phyloP scores from a whole-genome alignment of 768 basidiomycete species.

The Pleurotus eryngii region DNA sequence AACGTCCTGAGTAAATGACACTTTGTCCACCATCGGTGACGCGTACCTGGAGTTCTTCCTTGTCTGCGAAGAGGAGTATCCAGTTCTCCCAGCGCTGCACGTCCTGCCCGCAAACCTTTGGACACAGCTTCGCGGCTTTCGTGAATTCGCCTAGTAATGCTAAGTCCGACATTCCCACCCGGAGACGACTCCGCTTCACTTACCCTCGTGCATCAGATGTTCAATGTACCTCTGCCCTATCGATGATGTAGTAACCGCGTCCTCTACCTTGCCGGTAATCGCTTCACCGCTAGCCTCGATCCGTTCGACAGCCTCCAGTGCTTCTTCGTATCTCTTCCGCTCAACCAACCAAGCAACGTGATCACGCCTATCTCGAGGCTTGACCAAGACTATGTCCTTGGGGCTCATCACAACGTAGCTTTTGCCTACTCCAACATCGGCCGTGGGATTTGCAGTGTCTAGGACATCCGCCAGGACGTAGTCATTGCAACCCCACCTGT shows the following conservation, averaged over 20 bases:
- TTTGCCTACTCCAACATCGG: constrained; percentile 32
- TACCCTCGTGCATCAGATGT: constrained; percentile 80
- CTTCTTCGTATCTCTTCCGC: constrained; percentile 82
- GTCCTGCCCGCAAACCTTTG: constrained; percentile 82
- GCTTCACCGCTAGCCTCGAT: constrained; percentile 41
- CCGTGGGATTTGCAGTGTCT: constrained; percentile 25
- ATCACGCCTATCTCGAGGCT: constrained; percentile 82
- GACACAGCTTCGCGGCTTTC: constrained; percentile 79
- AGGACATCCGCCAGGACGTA: constrained; percentile 66
- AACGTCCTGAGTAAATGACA: not conserved
- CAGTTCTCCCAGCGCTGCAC: constrained; percentile 90
- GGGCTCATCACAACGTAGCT: constrained; percentile 87
- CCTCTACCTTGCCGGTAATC: constrained; percentile 20
- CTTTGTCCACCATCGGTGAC: not conserved
- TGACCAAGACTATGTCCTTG: constrained; percentile 82
- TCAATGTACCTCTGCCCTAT: constrained; percentile 88
- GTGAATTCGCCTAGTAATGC: constrained; percentile 44
- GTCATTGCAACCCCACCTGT: constrained; percentile 89
- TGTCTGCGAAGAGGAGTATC: constrained; percentile 88
- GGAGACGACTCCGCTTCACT: constrained; percentile 12
- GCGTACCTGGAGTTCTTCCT: constrained; percentile 71
- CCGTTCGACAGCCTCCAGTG: constrained; percentile 74
- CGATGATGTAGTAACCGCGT: constrained; percentile 50
- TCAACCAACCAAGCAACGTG: constrained; percentile 93
- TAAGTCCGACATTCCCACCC: not conserved